Conservation (phyloP, 1,284 basidiomycete species). For the Anthracocystis panici-leucophaei region DNA sequence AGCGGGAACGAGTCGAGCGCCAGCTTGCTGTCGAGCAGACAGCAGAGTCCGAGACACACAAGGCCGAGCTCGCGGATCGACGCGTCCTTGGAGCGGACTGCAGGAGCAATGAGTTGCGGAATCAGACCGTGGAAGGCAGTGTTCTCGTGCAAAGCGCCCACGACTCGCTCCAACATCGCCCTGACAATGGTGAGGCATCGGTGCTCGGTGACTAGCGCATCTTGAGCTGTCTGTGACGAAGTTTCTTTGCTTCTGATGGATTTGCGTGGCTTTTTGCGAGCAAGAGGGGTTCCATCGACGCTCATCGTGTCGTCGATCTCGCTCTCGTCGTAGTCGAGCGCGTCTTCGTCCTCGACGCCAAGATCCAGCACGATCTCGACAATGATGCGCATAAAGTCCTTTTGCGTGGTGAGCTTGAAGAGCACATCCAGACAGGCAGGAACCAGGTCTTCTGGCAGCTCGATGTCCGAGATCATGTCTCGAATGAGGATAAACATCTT, state of each 20-base stretch:
- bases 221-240: slow-evolving; percentile 17
- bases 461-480: slow-evolving; percentile 78
- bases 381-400: slow-evolving; percentile 90
- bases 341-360: slow-evolving; percentile 70
- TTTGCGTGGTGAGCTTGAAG: slow-evolving; percentile 84
- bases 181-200: slow-evolving; percentile 77
- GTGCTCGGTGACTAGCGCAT: slow-evolving; percentile 55
- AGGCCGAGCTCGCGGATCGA: slow-evolving; percentile 87
- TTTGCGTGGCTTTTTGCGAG: slow-evolving; percentile 47
- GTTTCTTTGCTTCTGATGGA: slow-evolving; percentile 38
- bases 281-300: slow-evolving; percentile 35
- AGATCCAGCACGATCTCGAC: slow-evolving; percentile 85
- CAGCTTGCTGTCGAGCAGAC: slow-evolving; percentile 89
- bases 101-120: slow-evolving; percentile 88
- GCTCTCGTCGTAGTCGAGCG: slow-evolving; percentile 53
- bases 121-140: slow-evolving; percentile 91
- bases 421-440: slow-evolving; percentile 87
- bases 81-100: slow-evolving; percentile 87
- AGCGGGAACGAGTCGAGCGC: slow-evolving; percentile 90
- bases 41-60: slow-evolving; percentile 86
- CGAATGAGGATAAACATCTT: slow-evolving; percentile 79
- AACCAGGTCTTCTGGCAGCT: slow-evolving; percentile 82
- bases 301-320: slow-evolving; percentile 50
- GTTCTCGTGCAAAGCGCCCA: slow-evolving; percentile 84
- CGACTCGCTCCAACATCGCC: slow-evolving; percentile 85